Evolutionary conservation across 805 yeast genomes (phyloP).

Genomic region (Allodekkera sacchari): DNA sequence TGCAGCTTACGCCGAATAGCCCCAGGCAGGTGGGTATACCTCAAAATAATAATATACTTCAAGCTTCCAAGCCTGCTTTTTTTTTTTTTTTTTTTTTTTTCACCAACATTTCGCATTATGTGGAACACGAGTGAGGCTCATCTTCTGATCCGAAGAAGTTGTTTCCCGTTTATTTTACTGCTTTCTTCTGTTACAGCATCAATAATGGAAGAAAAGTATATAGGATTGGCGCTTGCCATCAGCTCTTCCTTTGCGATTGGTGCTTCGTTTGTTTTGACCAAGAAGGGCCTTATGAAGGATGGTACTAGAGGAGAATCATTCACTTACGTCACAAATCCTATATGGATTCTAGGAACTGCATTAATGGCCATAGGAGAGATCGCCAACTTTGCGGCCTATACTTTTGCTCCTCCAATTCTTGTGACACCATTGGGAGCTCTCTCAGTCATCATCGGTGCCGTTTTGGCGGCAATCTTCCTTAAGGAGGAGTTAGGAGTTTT

Average conservation of each 20-base stretch:
- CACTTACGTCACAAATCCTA: constrained; percentile 72
- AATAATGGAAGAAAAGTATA: constrained; percentile 78
- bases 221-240: constrained; percentile 83
- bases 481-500: constrained; percentile 81
- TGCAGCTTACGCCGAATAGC: too few relatives aligned
- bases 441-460: constrained; percentile 86
- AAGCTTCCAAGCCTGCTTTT: too few relatives aligned
- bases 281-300: constrained; percentile 66
- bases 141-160: too few relatives aligned
- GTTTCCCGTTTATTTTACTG: too few relatives aligned
- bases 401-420: constrained; percentile 88
- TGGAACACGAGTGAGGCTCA: too few relatives aligned
- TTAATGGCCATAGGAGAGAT: constrained; percentile 89
- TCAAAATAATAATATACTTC: too few relatives aligned
- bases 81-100: too few relatives aligned
- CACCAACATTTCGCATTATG: too few relatives aligned
- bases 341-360: constrained; percentile 91
- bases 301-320: constrained; percentile 67
- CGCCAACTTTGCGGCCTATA: constrained; percentile 90
- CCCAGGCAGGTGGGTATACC: too few relatives aligned
- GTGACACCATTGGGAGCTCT: constrained; percentile 91
- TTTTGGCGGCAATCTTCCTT: constrained; percentile 74
- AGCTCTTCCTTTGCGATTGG: constrained; percentile 86
- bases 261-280: constrained; percentile 81
- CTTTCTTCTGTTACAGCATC: too few relatives aligned